These are phyloP conservation scores for Clitoria ternatea DNA, from an alignment of 306 rosid species.

Conservation along the genomic window DNA sequence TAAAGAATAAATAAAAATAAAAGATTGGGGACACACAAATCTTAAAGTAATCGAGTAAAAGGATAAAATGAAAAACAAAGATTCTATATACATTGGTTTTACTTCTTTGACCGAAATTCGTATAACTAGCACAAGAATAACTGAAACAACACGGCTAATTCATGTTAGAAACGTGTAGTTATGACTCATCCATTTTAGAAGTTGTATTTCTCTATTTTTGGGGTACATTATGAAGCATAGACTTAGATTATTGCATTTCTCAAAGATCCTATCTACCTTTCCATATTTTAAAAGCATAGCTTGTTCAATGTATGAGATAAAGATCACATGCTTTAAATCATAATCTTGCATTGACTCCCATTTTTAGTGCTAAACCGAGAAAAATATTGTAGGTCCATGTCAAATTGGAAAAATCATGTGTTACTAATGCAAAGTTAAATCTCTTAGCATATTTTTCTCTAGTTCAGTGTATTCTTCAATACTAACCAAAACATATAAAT, in stretches of 20 bases:
- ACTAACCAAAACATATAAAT: no score
- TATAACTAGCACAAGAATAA: not conserved
- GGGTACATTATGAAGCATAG: not conserved
- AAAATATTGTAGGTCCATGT: not conserved
- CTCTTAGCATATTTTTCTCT: no score
- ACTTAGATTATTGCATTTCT: not conserved
- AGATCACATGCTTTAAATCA: constrained; percentile 26
- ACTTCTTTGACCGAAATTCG: constrained; percentile 28
- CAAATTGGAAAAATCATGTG: not conserved
- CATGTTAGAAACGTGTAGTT: constrained; percentile 11
- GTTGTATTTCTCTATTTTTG: not conserved
- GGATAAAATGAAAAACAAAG: not conserved
- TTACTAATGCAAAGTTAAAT: not conserved
- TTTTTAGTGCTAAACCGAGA: not conserved
- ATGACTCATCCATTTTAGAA: not conserved
- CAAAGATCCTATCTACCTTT: constrained; percentile 8
- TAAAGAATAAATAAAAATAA: no score
- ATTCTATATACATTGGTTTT: constrained; percentile 2
- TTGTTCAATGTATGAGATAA: constrained; percentile 35
- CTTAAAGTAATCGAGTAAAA: constrained; percentile 15
- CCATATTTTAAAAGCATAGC: constrained; percentile 13
- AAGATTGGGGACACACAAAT: constrained; percentile 8
- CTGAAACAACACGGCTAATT: not conserved
- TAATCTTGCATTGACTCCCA: constrained; percentile 15
- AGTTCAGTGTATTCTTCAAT: no score